Conservation (phyloP, 2,329 filamentous ascomycete genomes). For the Pseudovirgaria hyperparasitica region DNA sequence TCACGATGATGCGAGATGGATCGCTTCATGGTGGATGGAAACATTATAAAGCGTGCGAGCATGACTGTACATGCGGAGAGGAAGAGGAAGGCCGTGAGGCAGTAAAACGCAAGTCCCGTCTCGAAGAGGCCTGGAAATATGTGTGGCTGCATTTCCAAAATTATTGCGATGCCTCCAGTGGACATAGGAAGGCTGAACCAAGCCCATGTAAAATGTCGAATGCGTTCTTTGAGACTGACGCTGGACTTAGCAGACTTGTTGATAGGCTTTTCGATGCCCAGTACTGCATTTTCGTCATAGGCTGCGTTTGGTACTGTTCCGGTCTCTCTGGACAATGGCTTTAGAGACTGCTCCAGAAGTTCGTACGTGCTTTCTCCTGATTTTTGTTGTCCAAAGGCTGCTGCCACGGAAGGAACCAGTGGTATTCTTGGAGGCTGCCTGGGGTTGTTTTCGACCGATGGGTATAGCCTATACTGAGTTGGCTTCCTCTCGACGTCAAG, state of each 20-base stretch:
- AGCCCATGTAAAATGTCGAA: constrained; percentile 25
- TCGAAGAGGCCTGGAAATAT: constrained; percentile 30
- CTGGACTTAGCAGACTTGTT: constrained; percentile 2
- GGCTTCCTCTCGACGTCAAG: too few relatives aligned
- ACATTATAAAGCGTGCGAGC: constrained; percentile 29
- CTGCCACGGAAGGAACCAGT: too few relatives aligned
- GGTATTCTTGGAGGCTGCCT: too few relatives aligned
- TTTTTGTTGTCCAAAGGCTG: too few relatives aligned
- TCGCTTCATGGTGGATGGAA: constrained; percentile 22
- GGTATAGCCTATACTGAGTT: too few relatives aligned
- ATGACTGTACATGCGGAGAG: constrained; percentile 6
- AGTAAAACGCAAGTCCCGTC: constrained; percentile 35
- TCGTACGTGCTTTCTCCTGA: too few relatives aligned
- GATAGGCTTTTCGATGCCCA: constrained; percentile 2
- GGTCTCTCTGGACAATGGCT: too few relatives aligned
- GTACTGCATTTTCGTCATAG: too few relatives aligned
- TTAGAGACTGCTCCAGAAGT: too few relatives aligned
- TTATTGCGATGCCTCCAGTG: constrained; percentile 26
- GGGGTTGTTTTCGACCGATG: too few relatives aligned
- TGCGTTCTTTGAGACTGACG: constrained; percentile 5
- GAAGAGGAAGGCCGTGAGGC: constrained; percentile 27
- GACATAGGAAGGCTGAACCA: constrained; percentile 28
- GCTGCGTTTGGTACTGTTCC: too few relatives aligned
- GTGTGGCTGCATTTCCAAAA: constrained; percentile 23
- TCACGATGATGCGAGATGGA: constrained; percentile 32